Evolutionary conservation across 208 protist species (phyloP).

Genomic region (Naegleria lovaniensis): DNA sequence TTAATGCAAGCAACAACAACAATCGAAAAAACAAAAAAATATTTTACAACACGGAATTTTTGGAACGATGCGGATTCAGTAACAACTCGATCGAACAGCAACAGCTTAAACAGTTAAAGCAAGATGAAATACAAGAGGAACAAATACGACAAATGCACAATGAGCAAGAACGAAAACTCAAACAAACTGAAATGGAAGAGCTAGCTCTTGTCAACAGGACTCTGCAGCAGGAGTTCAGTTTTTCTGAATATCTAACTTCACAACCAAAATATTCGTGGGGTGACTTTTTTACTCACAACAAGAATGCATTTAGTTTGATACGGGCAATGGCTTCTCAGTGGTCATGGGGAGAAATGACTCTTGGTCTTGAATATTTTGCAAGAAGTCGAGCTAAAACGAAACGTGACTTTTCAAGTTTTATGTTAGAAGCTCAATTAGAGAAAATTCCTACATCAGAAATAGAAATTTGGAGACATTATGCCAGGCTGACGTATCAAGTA

Average conservation of each 20-base stretch:
- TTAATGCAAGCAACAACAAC: neutral
- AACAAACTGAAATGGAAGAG: neutral
- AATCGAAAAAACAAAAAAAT: neutral
- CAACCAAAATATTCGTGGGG: neutral
- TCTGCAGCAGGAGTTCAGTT: neutral
- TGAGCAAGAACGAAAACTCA: neutral
- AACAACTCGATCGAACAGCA: neutral
- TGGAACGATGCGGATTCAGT: neutral
- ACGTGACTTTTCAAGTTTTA: conserved; percentile 9
- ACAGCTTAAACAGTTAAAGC: neutral
- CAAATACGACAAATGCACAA: neutral
- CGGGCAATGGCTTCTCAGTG: conserved; percentile 3
- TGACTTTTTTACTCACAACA: conserved; percentile 2
- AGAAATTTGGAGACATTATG: conserved; percentile 7
- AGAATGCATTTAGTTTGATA: conserved; percentile 21
- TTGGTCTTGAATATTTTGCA: conserved; percentile 9
- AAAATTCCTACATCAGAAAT: neutral
- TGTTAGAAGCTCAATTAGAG: neutral
- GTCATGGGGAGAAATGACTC: conserved; percentile 26
- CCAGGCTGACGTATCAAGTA: neutral
- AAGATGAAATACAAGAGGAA: neutral
- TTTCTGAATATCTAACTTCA: neutral
- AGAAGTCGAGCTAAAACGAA: neutral
- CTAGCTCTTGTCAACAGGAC: neutral
- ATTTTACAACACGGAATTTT: conserved; percentile 8